These are phyloP conservation scores for Pyracantha coccinea DNA, from an alignment of 331 rosid species.

Conservation along the genomic window DNA sequence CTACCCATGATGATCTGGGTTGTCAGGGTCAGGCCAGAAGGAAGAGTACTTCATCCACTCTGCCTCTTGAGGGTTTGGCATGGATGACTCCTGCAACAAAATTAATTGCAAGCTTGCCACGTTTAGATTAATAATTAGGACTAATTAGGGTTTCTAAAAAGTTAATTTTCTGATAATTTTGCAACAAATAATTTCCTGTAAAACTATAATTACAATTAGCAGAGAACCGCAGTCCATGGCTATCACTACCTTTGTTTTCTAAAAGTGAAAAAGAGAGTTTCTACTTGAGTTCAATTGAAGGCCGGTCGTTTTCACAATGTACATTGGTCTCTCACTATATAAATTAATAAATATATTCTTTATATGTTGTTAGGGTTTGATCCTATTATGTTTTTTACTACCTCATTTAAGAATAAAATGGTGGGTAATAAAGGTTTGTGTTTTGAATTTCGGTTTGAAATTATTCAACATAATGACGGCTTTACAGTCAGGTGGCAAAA, in stretches of 20 bases:
- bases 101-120: constrained; percentile 17
- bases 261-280: background rate
- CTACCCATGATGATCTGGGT: constrained; percentile 89
- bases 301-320: background rate
- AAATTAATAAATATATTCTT: no score
- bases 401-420: background rate
- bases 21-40: constrained; percentile 95
- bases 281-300: background rate
- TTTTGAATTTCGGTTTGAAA: constrained; percentile 13
- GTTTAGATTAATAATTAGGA: constrained; percentile 21
- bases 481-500: constrained; percentile 8
- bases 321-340: background rate
- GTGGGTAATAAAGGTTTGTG: constrained; percentile 11
- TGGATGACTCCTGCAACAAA: constrained; percentile 56
- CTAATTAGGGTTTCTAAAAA: background rate
- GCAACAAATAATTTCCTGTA: background rate
- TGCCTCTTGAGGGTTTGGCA: constrained; percentile 71
- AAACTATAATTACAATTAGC: background rate
- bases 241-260: background rate
- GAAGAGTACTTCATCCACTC: constrained; percentile 93
- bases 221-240: background rate
- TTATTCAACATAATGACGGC: constrained; percentile 12
- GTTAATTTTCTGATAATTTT: background rate
- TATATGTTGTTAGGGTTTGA: background rate
- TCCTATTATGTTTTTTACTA: no score